Percentiles rank a stretch among this genome's conserved stretches.
These are phyloP conservation scores for Suillus fuscotomentosus DNA, from an alignment of 768 basidiomycete species.

Conservation along the genomic window DNA sequence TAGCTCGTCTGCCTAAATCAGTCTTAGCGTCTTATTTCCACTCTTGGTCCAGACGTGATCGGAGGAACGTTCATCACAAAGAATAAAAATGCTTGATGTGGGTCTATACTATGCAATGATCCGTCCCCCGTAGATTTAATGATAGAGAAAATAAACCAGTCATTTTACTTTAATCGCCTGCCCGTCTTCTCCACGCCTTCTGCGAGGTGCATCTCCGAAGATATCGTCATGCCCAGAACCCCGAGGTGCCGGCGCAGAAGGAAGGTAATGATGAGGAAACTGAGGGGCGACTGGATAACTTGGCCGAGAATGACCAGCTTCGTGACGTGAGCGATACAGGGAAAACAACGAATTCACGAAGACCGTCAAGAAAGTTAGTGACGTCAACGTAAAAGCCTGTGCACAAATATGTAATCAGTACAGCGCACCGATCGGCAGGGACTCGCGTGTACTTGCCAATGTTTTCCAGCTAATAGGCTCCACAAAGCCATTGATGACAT, in stretches of 20 bases:
- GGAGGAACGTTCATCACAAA: slow-evolving; percentile 13
- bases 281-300: slow-evolving; percentile 42
- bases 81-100: slow-evolving; percentile 19
- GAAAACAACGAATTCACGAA: slow-evolving; percentile 82
- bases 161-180: slow-evolving; percentile 55
- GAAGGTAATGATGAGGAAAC: slow-evolving; percentile 50
- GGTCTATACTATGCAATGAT: slow-evolving; percentile 17
- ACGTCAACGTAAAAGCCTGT: slow-evolving; percentile 73
- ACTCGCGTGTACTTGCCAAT: slow-evolving; percentile 53
- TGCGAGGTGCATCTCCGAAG: slow-evolving; percentile 44
- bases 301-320: slow-evolving; percentile 38
- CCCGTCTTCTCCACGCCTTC: slow-evolving; percentile 57
- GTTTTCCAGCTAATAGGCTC: slow-evolving; percentile 99
- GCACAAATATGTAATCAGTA: slow-evolving; percentile 3
- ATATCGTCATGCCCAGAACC: slow-evolving; percentile 35
- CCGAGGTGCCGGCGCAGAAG: slow-evolving; percentile 52
- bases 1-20: slow-evolving; percentile 2
- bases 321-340: slow-evolving; percentile 69
- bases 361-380: slow-evolving; percentile 71
- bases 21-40: background rate
- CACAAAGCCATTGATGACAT: slow-evolving; percentile 94
- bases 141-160: slow-evolving; percentile 12
- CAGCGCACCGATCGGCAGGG: background rate
- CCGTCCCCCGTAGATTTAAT: slow-evolving; percentile 26
- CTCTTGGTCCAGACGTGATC: slow-evolving; percentile 9